Conservation (phyloP, 306 rosid species). For the Gillenia trifoliata region DNA sequence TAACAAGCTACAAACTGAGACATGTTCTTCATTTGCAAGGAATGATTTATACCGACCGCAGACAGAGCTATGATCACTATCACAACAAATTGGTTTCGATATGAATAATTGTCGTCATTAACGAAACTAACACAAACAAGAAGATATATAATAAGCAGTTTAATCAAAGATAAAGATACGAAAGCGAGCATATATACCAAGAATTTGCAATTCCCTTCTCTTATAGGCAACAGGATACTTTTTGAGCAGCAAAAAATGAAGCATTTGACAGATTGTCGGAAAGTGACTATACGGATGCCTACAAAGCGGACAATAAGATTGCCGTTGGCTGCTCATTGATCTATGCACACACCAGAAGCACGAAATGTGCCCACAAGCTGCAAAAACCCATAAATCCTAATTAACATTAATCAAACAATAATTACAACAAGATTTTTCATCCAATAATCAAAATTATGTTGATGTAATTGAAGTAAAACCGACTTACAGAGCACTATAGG, state of each 20-base stretch:
- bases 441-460: not conserved
- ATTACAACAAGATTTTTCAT: not conserved
- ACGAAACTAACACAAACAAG: not conserved
- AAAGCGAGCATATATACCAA: constrained; percentile 44
- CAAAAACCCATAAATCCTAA: not conserved
- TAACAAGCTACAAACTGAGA: not conserved
- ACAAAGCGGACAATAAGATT: constrained; percentile 76
- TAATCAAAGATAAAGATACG: not conserved
- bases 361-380: constrained; percentile 88
- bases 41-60: not conserved
- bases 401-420: not conserved
- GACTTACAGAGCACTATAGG: constrained; percentile 82
- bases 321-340: constrained; percentile 39
- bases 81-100: too few relatives aligned
- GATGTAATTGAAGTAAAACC: not conserved
- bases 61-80: not conserved
- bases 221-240: constrained; percentile 56
- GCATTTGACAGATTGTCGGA: constrained; percentile 66
- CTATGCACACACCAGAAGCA: constrained; percentile 90
- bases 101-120: too few relatives aligned
- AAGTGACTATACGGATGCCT: constrained; percentile 62
- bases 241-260: constrained; percentile 71
- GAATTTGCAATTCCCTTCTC: constrained; percentile 51
- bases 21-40: not conserved
- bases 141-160: not conserved